A percentile compares a stretch with the other conserved stretches of the same genome.
phyloP scores from a whole-genome alignment of 768 basidiomycete species.

The Boletus tylopilopsis region DNA sequence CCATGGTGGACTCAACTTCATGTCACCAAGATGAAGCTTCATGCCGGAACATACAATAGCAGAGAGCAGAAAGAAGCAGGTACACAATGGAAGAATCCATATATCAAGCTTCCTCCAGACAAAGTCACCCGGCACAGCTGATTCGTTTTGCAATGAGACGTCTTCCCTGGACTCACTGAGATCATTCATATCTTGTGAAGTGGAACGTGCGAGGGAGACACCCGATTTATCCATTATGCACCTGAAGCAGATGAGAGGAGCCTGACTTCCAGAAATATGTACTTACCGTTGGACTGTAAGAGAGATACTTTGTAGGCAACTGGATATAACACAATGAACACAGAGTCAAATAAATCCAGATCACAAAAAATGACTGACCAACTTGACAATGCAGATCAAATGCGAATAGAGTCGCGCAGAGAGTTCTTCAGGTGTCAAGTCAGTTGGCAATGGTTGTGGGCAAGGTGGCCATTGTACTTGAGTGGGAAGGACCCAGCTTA shows the following conservation, averaged over 20 bases:
- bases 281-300: no score
- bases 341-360: no score
- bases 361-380: no score
- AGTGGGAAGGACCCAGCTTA: no score
- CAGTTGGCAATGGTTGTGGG: no score
- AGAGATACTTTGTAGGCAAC: no score
- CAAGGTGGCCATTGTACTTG: no score
- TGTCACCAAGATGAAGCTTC: neutral
- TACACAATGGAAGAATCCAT: constrained; percentile 46
- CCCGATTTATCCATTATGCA: neutral
- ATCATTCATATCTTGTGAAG: neutral
- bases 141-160: constrained; percentile 9
- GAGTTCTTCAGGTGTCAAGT: no score
- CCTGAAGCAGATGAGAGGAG: neutral
- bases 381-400: no score
- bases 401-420: no score
- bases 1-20: neutral
- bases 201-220: neutral
- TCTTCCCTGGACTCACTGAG: constrained; percentile 1
- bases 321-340: no score
- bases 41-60: constrained; percentile 39
- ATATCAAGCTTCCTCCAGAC: constrained; percentile 50
- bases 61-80: constrained; percentile 46
- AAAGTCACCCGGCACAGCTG: constrained; percentile 27
- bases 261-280: no score